Percentiles rank a stretch among this genome's conserved stretches.
Conservation (phyloP, 495 filamentous ascomycete species). For the Aspergillus nidulans region DNA sequence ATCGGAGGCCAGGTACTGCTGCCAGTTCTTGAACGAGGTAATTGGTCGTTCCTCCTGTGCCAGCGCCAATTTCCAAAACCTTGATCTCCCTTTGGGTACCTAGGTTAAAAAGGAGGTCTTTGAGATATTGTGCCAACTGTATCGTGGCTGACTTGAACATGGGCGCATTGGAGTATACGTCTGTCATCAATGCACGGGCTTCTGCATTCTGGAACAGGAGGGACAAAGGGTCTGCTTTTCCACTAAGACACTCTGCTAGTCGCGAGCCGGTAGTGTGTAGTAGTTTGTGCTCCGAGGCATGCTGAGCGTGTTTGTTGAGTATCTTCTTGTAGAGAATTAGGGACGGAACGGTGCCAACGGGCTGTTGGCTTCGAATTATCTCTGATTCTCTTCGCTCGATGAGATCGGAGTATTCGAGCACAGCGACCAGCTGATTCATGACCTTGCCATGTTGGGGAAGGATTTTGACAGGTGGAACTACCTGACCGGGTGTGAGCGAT, state of each 20-base stretch:
- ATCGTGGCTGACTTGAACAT: background rate
- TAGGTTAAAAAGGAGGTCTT: background rate
- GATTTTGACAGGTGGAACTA: background rate
- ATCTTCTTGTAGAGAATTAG: background rate
- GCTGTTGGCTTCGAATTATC: background rate
- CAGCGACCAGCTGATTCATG: background rate
- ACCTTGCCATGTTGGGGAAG: background rate
- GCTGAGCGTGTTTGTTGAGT: conserved; percentile 14
- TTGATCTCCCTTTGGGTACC: background rate
- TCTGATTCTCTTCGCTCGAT: background rate
- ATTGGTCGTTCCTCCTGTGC: background rate
- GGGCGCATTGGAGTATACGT: background rate
- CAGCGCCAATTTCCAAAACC: background rate
- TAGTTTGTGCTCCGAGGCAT: conserved; percentile 26
- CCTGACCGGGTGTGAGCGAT: background rate
- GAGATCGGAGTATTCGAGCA: background rate
- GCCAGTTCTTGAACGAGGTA: background rate
- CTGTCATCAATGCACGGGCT: background rate
- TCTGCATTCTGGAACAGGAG: conserved; percentile 4
- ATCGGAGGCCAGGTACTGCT: background rate
- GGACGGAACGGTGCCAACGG: background rate
- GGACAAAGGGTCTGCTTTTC: conserved; percentile 26
- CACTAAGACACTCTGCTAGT: conserved; percentile 19
- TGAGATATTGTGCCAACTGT: background rate
- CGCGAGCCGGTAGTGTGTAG: conserved; percentile 23